Evolutionary conservation across 306 rosid genomes (phyloP).

Genomic region (Citrullus mucosospermus): DNA sequence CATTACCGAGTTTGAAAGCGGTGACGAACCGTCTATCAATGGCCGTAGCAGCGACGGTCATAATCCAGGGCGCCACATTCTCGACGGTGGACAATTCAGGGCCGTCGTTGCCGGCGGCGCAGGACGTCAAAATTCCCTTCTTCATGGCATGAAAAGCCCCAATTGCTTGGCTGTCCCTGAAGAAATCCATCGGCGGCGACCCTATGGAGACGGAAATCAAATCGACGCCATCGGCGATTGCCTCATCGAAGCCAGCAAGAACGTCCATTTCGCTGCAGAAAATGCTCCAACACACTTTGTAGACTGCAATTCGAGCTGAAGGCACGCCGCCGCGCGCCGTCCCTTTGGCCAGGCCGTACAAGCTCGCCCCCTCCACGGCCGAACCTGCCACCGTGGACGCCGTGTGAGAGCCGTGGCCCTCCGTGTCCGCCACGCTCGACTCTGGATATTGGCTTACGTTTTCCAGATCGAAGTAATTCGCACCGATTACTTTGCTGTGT

Average conservation of each 20-base stretch:
- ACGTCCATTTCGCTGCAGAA: slow-evolving; percentile 63
- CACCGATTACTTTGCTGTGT: slow-evolving; percentile 33
- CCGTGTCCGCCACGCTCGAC: slow-evolving; percentile 44
- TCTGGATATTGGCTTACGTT: neutral
- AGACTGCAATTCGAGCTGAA: slow-evolving; percentile 47
- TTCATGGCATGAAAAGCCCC: slow-evolving; percentile 14
- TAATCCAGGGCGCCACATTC: slow-evolving; percentile 8
- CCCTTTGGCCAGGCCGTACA: slow-evolving; percentile 57
- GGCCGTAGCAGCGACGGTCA: slow-evolving; percentile 9
- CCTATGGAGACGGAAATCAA: slow-evolving; percentile 54
- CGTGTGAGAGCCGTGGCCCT: slow-evolving; percentile 79
- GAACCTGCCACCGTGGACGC: slow-evolving; percentile 50
- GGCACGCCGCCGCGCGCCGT: slow-evolving; percentile 80
- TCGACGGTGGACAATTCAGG: neutral
- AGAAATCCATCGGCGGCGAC: slow-evolving; percentile 13
- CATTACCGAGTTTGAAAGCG: neutral
- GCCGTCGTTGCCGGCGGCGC: slow-evolving; percentile 7
- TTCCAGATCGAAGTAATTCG: slow-evolving; percentile 41
- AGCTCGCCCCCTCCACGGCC: slow-evolving; percentile 37
- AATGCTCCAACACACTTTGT: slow-evolving; percentile 65
- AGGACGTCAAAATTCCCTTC: slow-evolving; percentile 7
- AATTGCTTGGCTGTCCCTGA: neutral
- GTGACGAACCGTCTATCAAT: slow-evolving; percentile 7
- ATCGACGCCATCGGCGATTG: slow-evolving; percentile 80
- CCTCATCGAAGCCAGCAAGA: slow-evolving; percentile 66